Conservation (phyloP, 306 rosid species). For the Vachellia collinsii region DNA sequence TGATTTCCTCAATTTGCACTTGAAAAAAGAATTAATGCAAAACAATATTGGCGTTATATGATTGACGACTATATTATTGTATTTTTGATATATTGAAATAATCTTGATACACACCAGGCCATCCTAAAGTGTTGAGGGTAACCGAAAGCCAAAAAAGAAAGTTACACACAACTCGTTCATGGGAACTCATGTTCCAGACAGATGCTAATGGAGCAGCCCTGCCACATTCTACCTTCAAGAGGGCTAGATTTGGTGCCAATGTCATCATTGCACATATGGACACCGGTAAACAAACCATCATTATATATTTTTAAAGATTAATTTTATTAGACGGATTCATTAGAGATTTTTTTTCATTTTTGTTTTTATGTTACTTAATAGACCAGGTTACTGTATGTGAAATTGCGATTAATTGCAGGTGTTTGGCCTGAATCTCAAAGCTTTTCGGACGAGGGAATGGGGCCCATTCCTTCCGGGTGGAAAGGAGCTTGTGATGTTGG, state of each 20-base stretch:
- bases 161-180: background rate
- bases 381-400: no score
- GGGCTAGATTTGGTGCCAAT: background rate
- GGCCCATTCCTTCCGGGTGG: background rate
- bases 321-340: no score
- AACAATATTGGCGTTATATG: no score
- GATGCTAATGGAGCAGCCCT: background rate
- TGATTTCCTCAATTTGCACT: no score
- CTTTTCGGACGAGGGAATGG: background rate
- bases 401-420: background rate
- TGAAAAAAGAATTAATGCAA: no score
- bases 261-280: background rate
- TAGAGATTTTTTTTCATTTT: background rate
- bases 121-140: background rate
- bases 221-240: background rate
- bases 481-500: background rate
- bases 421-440: slow-evolving; percentile 5
- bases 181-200: background rate
- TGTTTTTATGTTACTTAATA: no score
- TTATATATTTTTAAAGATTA: background rate
- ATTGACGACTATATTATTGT: no score
- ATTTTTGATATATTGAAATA: no score
- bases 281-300: background rate
- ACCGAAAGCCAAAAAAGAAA: background rate
- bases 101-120: background rate